Evolutionary conservation across 345 rosid genomes (phyloP), one percentile per base, ranked within the genome.

Genomic region (Raphanus sativus): DNA sequence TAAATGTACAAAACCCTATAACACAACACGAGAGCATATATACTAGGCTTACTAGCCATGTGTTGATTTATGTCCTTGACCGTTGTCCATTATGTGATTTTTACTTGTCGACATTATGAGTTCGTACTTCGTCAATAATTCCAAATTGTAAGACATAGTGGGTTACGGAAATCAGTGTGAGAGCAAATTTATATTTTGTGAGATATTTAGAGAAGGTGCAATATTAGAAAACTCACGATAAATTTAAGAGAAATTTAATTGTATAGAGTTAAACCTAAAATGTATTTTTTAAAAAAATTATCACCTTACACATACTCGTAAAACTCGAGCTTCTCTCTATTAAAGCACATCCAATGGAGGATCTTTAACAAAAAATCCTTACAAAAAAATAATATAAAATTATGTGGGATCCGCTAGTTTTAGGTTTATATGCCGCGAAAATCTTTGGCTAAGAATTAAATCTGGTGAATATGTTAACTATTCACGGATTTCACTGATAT

Each of bases 81-180:
- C 63, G 16, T 16, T 69, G 75, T 76, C 75, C 75, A 63, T 62
- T 62, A 76, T 70, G 62, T 76, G 70, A 76, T 54, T 13, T 62
- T 62, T 70, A 76, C 80, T 63, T 62, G 28, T 76, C 75, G 70
- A 70, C 65, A 70, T 76, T 76, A 70, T 54, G 75, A 62, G 59
- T 76, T 70, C 75, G 80, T 76, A 62, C 75, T 62, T 24, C 10
- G 45, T 26, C 70, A 62, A 26, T 76, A 34, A 50, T 42, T 75
- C 69, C 62, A 48, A 45, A 21, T 2, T 52, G 38, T 56, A 3
- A 67, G 48, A 67, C 25, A 59, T 45, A 17, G 26, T 60, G 63
- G 67, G 73, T 50, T 50, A 48, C 30, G 36, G 29, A 42, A 60
- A 32, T 75, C 61, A 69, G 10, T 40, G 33, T 26, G 60, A 56